Evolutionary conservation across 768 basidiomycete species (phyloP).

Genomic region (Xerocomellus chrysenteron): DNA sequence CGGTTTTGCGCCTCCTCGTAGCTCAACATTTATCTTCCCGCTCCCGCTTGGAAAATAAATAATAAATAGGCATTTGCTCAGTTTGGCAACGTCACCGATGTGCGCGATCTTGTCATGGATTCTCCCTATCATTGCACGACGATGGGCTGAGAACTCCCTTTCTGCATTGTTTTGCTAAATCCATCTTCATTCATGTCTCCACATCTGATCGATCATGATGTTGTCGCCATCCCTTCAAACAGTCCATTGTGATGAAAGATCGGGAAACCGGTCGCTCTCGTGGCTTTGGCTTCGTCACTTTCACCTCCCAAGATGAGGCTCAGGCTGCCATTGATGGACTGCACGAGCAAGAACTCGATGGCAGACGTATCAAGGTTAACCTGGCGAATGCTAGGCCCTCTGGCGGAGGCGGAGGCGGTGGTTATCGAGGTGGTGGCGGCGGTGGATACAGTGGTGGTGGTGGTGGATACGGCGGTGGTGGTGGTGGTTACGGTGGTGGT

Average conservation of each 20-base stretch:
- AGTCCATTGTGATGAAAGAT: conserved; percentile 44
- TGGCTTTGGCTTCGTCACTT: conserved; percentile 58
- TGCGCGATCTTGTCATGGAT: conserved; percentile 39
- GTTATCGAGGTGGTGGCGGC: conserved; percentile 9
- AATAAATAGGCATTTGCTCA: conserved; percentile 40
- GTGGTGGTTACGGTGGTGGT: conserved; percentile 1
- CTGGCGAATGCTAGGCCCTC: conserved; percentile 30
- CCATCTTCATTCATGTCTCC: conserved; percentile 23
- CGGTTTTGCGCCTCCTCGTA: background rate
- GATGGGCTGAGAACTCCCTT: conserved; percentile 33
- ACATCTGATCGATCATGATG: conserved; percentile 3
- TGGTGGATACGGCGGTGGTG: background rate
- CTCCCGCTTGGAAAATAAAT: background rate
- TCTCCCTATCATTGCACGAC: conserved; percentile 31
- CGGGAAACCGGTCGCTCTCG: conserved; percentile 58
- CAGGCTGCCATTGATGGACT: conserved; percentile 43
- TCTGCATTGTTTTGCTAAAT: conserved; percentile 25
- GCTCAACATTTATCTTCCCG: conserved; percentile 8
- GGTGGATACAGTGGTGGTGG: background rate
- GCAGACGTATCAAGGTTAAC: conserved; percentile 55
- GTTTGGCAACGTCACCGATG: conserved; percentile 49
- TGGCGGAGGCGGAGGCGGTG: conserved; percentile 13
- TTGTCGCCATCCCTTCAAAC: conserved; percentile 7
- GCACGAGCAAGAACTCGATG: conserved; percentile 55
- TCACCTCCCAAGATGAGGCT: conserved; percentile 34